These are phyloP conservation scores for Lumnitzera racemosa DNA, from an alignment of 345 rosid species.

Conservation along the genomic window DNA sequence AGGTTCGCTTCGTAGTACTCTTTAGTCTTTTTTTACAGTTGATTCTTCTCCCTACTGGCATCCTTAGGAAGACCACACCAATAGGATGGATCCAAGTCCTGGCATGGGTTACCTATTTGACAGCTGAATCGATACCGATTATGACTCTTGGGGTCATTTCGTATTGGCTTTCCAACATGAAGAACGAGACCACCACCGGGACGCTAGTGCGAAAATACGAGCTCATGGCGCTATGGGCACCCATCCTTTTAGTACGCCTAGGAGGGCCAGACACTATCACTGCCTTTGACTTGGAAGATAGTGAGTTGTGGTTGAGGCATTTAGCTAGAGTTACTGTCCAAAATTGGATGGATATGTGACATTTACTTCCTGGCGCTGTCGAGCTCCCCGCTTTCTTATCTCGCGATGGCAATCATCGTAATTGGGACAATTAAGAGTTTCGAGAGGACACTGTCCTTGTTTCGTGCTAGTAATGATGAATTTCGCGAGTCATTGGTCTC, in stretches of 20 bases:
- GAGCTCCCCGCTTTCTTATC: conserved; percentile 6
- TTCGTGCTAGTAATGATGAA: conserved; percentile 28
- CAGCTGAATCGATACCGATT: conserved; percentile 20
- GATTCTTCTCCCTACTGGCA: conserved; percentile 7
- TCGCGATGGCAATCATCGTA: conserved; percentile 19
- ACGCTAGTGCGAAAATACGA: background rate
- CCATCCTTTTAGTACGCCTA: conserved; percentile 22
- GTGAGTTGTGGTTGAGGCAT: conserved; percentile 22
- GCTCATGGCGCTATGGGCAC: conserved; percentile 22
- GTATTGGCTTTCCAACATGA: background rate
- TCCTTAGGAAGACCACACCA: conserved; percentile 7
- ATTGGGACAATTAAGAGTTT: conserved; percentile 34
- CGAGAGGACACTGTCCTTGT: conserved; percentile 29
- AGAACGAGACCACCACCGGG: background rate
- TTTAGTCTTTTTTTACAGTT: conserved; percentile 18
- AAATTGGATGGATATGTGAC: conserved; percentile 15
- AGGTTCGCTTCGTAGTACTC: conserved; percentile 10
- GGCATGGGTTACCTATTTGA: conserved; percentile 20
- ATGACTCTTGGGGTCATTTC: conserved; percentile 20
- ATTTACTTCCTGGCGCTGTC: conserved; percentile 24
- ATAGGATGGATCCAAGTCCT: background rate
- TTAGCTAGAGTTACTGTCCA: conserved; percentile 8
- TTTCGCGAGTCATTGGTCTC: conserved; percentile 20
- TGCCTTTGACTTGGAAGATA: too few relatives aligned
- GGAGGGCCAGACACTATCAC: conserved; percentile 17